Evolutionary conservation across 192 early-diverging fungal genomes (phyloP).

Genomic region (Backusella circina): DNA sequence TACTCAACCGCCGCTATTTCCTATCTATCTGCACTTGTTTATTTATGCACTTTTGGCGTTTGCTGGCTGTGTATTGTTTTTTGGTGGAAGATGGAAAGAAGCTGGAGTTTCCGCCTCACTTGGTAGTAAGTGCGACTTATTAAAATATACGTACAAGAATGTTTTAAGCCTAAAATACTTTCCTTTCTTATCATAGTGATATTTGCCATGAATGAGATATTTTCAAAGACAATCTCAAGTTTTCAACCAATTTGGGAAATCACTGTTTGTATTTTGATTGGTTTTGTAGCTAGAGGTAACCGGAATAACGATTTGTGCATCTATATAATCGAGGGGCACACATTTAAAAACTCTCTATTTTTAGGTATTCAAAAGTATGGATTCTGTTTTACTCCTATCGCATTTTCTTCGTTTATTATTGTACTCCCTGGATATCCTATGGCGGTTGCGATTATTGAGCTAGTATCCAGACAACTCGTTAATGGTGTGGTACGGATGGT

Average conservation of each 20-base stretch:
- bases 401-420: slow-evolving; percentile 59
- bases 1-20: slow-evolving; percentile 47
- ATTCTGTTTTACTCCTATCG: slow-evolving; percentile 62
- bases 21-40: slow-evolving; percentile 53
- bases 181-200: slow-evolving; percentile 11
- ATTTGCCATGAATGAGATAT: slow-evolving; percentile 46
- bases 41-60: slow-evolving; percentile 54
- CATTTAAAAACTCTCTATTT: neutral
- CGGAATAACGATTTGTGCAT: neutral
- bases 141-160: neutral
- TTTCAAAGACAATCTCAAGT: slow-evolving; percentile 46
- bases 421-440: slow-evolving; percentile 75
- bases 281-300: slow-evolving; percentile 37
- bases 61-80: slow-evolving; percentile 61
- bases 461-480: slow-evolving; percentile 84
- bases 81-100: slow-evolving; percentile 66
- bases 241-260: slow-evolving; percentile 46
- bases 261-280: slow-evolving; percentile 41
- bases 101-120: slow-evolving; percentile 52
- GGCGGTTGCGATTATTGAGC: slow-evolving; percentile 81
- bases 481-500: slow-evolving; percentile 84
- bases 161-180: neutral
- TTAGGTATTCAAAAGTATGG: slow-evolving; percentile 35
- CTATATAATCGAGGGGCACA: neutral
- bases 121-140: slow-evolving; percentile 26